A percentile compares a stretch with the other conserved stretches of the same genome.
Evolutionary conservation across 345 rosid species (phyloP).

Genomic region (Aquilaria yunnanensis): DNA sequence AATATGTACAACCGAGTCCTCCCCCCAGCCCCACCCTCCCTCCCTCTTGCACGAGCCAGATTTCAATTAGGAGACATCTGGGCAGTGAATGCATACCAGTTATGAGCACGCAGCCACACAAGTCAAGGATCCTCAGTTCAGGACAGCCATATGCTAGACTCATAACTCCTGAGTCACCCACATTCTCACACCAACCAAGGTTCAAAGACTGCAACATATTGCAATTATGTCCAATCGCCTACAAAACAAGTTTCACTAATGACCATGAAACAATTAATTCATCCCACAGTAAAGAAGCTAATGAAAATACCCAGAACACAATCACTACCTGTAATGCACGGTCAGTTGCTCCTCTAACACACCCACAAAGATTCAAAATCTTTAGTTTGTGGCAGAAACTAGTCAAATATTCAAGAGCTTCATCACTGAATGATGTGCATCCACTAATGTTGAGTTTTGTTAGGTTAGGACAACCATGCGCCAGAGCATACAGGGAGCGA

Average conservation of each 20-base stretch:
- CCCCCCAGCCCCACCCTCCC: too few species aligned
- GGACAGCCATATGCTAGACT: slow-evolving; percentile 89
- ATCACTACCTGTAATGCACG: slow-evolving; percentile 62
- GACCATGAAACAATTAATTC: neutral
- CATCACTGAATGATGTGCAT: slow-evolving; percentile 68
- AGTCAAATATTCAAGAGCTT: slow-evolving; percentile 53
- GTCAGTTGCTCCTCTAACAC: slow-evolving; percentile 78
- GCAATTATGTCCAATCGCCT: slow-evolving; percentile 90
- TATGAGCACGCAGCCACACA: slow-evolving; percentile 76
- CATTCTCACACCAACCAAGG: slow-evolving; percentile 96
- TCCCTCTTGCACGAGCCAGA: too few species aligned
- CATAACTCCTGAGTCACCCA: slow-evolving; percentile 78
- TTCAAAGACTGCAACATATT: slow-evolving; percentile 61
- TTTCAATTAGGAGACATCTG: too few species aligned
- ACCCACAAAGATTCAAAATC: slow-evolving; percentile 83
- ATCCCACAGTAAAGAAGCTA: neutral
- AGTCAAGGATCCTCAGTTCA: slow-evolving; percentile 68
- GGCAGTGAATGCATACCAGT: slow-evolving; percentile 49
- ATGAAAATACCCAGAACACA: neutral
- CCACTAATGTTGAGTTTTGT: slow-evolving; percentile 89
- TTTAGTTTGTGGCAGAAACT: slow-evolving; percentile 55
- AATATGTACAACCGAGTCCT: too few species aligned
- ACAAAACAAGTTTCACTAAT: slow-evolving; percentile 11
- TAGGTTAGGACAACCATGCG: slow-evolving; percentile 81
- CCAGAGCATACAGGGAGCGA: slow-evolving; percentile 56